phyloP scores from a whole-genome alignment of 108 stramenopile genomes.

The Phaeodactylum tricornutum region DNA sequence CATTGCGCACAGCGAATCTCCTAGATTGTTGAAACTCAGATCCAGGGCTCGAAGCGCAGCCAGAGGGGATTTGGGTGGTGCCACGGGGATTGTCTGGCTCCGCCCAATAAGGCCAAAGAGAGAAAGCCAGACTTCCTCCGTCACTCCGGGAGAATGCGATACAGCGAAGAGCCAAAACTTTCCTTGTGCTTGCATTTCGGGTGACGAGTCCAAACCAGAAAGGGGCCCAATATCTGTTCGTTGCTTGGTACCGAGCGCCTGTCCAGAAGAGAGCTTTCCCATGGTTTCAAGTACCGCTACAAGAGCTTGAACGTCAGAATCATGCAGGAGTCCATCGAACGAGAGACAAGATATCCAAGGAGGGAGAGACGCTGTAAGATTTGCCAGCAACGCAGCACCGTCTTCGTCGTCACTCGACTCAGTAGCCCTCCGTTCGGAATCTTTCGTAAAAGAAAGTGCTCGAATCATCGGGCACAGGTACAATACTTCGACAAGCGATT shows the following conservation, averaged over 20 bases:
- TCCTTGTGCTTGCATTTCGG: slow-evolving; percentile 26
- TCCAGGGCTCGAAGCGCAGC: slow-evolving; percentile 36
- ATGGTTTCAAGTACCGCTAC: slow-evolving; percentile 40
- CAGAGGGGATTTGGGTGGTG: slow-evolving; percentile 14
- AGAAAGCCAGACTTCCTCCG: slow-evolving; percentile 18
- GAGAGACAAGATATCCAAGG: slow-evolving; percentile 46
- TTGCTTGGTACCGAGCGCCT: slow-evolving; percentile 3
- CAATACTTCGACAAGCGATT: slow-evolving; percentile 53
- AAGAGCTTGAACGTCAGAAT: slow-evolving; percentile 28
- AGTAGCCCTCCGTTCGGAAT: slow-evolving; percentile 12
- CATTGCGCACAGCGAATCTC: slow-evolving; percentile 34
- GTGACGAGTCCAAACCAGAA: too few species aligned
- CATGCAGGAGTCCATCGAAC: slow-evolving; percentile 41
- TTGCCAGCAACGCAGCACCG: slow-evolving; percentile 40
- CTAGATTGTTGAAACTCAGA: slow-evolving; percentile 43
- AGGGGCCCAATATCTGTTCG: background rate
- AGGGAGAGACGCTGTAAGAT: slow-evolving; percentile 47
- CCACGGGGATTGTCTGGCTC: slow-evolving; percentile 1
- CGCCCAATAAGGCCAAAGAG: slow-evolving; percentile 40
- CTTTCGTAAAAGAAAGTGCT: slow-evolving; percentile 39
- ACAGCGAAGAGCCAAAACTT: slow-evolving; percentile 35
- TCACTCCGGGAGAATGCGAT: slow-evolving; percentile 30
- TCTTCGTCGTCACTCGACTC: slow-evolving; percentile 24
- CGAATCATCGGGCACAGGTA: slow-evolving; percentile 52
- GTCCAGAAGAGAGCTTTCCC: slow-evolving; percentile 31